Evolutionary conservation across 2,329 filamentous ascomycete genomes (phyloP), one percentile per base, ranked within the genome.

Genomic region (Pyrenophora tritici-repentis): DNA sequence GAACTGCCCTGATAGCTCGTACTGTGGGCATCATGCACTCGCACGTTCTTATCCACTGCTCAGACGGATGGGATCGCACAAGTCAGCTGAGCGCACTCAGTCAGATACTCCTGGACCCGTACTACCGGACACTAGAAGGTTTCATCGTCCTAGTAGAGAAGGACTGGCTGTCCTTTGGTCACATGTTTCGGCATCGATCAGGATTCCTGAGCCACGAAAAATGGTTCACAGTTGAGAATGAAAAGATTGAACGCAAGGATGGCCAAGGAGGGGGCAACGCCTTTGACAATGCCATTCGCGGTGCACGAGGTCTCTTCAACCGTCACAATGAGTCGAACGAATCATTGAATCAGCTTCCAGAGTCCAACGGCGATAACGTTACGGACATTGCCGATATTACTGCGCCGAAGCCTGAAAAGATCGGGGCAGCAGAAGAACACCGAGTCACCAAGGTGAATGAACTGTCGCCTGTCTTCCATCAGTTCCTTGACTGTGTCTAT

Each of bases 11-110:
- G 49, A 96, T 97, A 62, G 88, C 92, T 24, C 83, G 89, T 26
- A 90, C 94, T 64, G 87, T 99, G 29, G 94, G 91, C 24, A 86
- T 97, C 50, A 89, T 91, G 59, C 93, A 97, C 68, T 96, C 92
- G 1, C 91, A 99, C 71, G 93, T 96, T 9, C 78, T 99, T 38
- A 96, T 99, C 41, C 94, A 99, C 74, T 99, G 94, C 75, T 97
- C 94, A 2, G 94, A 99, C 74, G 94, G 94, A 3, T 99, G 94
- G 94, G 94, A 99, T 75, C 88, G 94, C 42, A 99, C 94, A 6
- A 93, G 91, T 66, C 94, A 99, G 75, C 82, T 99, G 43, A 95
- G 92, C 66, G 91, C 92, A 4, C 77, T 99, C 49, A 88, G 91
- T 48, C 92, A 99, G 75, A 82, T 99, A 33, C 93, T 96, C 79